Conservation (phyloP, 2,329 filamentous ascomycete genomes). For the Sporothrix protearum region DNA sequence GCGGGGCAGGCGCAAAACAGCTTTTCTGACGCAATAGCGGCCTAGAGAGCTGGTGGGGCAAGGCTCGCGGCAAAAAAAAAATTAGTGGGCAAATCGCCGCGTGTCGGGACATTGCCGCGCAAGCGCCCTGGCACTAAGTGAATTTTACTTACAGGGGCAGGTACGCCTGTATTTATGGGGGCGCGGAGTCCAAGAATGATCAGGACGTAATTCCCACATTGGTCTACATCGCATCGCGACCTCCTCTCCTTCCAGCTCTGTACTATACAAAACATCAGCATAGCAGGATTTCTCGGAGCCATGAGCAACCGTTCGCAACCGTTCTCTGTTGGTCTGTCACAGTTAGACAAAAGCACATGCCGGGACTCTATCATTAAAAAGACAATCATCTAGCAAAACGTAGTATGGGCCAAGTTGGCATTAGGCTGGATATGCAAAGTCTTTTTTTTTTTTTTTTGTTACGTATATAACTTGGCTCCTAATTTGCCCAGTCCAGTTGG, state of each 20-base stretch:
- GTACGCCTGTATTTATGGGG: background rate
- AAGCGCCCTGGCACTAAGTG: background rate
- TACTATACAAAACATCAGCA: background rate
- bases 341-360: background rate
- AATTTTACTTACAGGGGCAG: background rate
- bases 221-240: background rate
- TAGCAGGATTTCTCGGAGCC: no score
- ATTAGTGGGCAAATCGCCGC: background rate
- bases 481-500: background rate
- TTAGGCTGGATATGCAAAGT: background rate
- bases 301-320: no score
- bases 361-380: no score
- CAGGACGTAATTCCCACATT: background rate
- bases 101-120: background rate
- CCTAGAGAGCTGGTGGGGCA: background rate
- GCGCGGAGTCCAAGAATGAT: background rate
- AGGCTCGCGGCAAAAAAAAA: background rate
- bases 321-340: no score
- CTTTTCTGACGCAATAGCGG: constrained; percentile 9
- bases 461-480: background rate
- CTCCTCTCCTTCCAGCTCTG: background rate
- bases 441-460: background rate
- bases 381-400: no score
- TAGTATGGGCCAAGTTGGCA: background rate
- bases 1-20: background rate